These are phyloP conservation scores for Stentor coeruleus DNA, from an alignment of 73 alveolate genomes.

Conservation along the genomic window DNA sequence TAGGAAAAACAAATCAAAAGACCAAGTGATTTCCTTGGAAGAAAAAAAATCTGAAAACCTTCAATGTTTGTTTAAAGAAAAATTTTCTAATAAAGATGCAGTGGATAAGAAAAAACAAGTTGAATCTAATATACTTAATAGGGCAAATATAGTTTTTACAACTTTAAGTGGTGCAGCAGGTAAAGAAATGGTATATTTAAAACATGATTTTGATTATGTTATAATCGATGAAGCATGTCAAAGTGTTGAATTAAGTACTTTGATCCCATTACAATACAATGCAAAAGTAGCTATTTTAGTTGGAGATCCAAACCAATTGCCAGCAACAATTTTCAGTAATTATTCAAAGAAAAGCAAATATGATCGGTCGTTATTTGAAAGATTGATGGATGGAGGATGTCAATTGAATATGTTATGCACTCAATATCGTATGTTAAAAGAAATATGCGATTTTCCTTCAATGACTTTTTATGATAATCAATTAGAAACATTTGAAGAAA, in stretches of 20 bases:
- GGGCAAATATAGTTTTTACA: slow-evolving; percentile 58
- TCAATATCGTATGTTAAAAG: slow-evolving; percentile 95
- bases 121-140: slow-evolving; percentile 48
- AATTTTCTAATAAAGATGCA: slow-evolving; percentile 33
- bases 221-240: slow-evolving; percentile 94
- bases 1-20: too few species aligned
- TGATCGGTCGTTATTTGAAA: slow-evolving; percentile 75
- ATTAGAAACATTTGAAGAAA: slow-evolving; percentile 42
- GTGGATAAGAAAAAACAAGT: slow-evolving; percentile 29
- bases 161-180: slow-evolving; percentile 67
- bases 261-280: slow-evolving; percentile 81
- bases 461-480: slow-evolving; percentile 59
- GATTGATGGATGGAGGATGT: slow-evolving; percentile 72
- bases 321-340: slow-evolving; percentile 94
- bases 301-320: slow-evolving; percentile 96
- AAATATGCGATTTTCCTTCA: slow-evolving; percentile 82
- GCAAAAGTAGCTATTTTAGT: slow-evolving; percentile 79
- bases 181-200: slow-evolving; percentile 36
- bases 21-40: too few species aligned
- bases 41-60: too few species aligned
- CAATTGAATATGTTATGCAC: slow-evolving; percentile 74
- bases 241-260: slow-evolving; percentile 78
- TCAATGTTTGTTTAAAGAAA: slow-evolving; percentile 35
- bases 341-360: slow-evolving; percentile 53
- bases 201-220: slow-evolving; percentile 58